These are phyloP conservation scores for Botrytis hyacinthi DNA, from an alignment of 2,329 filamentous ascomycete species.

Conservation along the genomic window DNA sequence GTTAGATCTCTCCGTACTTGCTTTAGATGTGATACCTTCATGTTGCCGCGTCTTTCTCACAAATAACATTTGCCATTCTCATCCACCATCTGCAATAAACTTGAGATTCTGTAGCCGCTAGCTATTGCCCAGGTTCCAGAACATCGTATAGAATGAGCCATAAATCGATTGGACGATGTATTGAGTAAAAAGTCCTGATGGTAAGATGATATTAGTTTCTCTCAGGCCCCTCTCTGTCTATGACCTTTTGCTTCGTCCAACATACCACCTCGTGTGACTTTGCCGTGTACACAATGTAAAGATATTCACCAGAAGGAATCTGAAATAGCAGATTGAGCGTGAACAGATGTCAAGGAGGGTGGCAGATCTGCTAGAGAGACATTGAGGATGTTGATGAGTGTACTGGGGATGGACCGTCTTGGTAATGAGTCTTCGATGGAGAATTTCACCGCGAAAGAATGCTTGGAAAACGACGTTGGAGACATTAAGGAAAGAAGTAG, in stretches of 20 bases:
- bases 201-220: background rate
- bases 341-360: background rate
- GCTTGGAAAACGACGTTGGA: background rate
- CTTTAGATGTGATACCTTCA: fast-evolving
- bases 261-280: background rate
- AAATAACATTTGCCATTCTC: background rate
- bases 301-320: background rate
- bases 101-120: background rate
- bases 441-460: background rate
- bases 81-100: background rate
- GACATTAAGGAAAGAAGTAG: too few relatives aligned
- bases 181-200: background rate
- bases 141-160: background rate
- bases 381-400: background rate
- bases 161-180: background rate
- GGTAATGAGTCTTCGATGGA: background rate
- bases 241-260: background rate
- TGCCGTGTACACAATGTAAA: background rate
- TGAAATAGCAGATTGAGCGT: background rate
- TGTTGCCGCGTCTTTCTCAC: fast-evolving
- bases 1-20: background rate
- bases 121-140: background rate
- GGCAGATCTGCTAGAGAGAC: background rate
- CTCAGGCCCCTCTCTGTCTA: background rate
- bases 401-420: too few relatives aligned